Percentiles rank a stretch among this genome's conserved stretches.
These are phyloP conservation scores for Novakomyces olei DNA, from an alignment of 805 yeast genomes.

Conservation along the genomic window DNA sequence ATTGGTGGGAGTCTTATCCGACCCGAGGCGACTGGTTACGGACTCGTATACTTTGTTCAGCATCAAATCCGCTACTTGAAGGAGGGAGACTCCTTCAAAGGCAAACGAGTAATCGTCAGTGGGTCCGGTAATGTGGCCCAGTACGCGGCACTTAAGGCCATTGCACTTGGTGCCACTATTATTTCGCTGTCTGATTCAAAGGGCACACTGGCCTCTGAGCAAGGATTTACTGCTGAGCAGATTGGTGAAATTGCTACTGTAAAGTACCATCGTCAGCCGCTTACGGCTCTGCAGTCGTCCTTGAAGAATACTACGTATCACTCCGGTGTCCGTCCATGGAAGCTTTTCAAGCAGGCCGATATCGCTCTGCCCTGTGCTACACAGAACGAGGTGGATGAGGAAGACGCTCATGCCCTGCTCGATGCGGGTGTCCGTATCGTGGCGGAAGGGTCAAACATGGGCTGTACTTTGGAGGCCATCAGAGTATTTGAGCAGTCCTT, in stretches of 20 bases:
- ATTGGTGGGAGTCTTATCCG: constrained; percentile 99
- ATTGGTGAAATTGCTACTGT: constrained; percentile 59
- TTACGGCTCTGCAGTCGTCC: constrained; percentile 11
- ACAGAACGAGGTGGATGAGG: constrained; percentile 92
- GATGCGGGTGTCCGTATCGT: constrained; percentile 79
- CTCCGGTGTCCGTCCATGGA: constrained; percentile 93
- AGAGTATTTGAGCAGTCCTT: constrained; percentile 62
- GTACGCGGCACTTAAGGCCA: constrained; percentile 91
- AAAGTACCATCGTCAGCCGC: constrained; percentile 46
- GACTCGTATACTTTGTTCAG: constrained; percentile 88
- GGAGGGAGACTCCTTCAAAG: constrained; percentile 69
- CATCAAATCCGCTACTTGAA: constrained; percentile 92
- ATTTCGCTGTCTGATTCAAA: constrained; percentile 86
- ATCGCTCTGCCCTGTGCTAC: constrained; percentile 96
- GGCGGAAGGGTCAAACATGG: constrained; percentile 99
- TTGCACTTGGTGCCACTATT: constrained; percentile 90
- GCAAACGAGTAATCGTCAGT: constrained; percentile 88
- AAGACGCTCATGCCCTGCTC: constrained; percentile 84
- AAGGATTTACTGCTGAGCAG: constrained; percentile 72
- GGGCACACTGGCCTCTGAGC: constrained; percentile 52
- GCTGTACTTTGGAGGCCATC: constrained; percentile 93
- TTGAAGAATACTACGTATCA: constrained; percentile 38
- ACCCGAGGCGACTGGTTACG: constrained; percentile 99
- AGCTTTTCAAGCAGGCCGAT: constrained; percentile 72
- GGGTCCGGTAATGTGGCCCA: constrained; percentile 99